Conservation (phyloP, 495 filamentous ascomycete species). For the Chlorociboria aeruginascens region DNA sequence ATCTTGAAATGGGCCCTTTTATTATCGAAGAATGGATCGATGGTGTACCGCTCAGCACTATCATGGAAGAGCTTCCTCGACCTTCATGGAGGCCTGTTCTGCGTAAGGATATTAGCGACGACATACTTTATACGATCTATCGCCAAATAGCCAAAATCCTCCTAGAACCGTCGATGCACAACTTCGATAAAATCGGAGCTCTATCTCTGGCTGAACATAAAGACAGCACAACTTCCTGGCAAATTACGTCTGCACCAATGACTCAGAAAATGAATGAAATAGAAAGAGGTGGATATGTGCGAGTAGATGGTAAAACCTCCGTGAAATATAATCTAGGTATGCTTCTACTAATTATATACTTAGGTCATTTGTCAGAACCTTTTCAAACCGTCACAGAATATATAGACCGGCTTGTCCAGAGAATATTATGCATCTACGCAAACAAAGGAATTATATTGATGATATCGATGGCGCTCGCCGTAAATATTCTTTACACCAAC, state of each 20-base stretch:
- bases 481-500: background rate
- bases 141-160: too few relatives aligned
- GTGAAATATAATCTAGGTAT: background rate
- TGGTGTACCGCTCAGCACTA: slow-evolving; percentile 1
- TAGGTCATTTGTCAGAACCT: slow-evolving; percentile 2
- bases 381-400: slow-evolving; percentile 13
- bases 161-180: too few relatives aligned
- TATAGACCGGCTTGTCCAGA: slow-evolving; percentile 5
- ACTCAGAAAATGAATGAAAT: too few relatives aligned
- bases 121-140: background rate
- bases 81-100: background rate
- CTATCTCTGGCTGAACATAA: too few relatives aligned
- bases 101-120: slow-evolving; percentile 2
- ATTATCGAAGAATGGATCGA: slow-evolving; percentile 5
- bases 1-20: slow-evolving; percentile 1
- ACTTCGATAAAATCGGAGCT: too few relatives aligned
- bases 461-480: slow-evolving; percentile 8
- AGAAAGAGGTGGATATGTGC: too few relatives aligned
- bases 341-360: background rate
- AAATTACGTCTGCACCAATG: too few relatives aligned
- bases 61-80: slow-evolving; percentile 2
- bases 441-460: slow-evolving; percentile 13
- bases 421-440: slow-evolving; percentile 2
- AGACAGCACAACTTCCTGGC: too few relatives aligned
- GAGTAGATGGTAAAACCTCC: background rate